These are phyloP conservation scores for Candida neerlandica DNA, from an alignment of 1,139 yeast genomes.

Conservation along the genomic window DNA sequence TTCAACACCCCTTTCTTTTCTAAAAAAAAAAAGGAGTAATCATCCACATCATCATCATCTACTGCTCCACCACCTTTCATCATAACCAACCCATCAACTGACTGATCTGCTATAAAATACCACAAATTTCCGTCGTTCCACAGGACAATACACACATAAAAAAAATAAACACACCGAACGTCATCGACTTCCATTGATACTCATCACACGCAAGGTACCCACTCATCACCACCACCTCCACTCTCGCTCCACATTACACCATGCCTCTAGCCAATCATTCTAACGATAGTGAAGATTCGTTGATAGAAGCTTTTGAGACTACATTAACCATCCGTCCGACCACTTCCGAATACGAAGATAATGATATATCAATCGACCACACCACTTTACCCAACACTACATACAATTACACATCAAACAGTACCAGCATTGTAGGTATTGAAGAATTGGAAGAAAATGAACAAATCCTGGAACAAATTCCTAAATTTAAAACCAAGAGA, in stretches of 20 bases:
- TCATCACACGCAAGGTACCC: neutral
- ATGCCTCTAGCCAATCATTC: slow-evolving; percentile 15
- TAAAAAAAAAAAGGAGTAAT: neutral
- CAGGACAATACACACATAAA: neutral
- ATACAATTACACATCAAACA: slow-evolving; percentile 23
- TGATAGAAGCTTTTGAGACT: slow-evolving; percentile 51
- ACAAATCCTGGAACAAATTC: slow-evolving; percentile 35
- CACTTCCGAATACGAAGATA: slow-evolving; percentile 38
- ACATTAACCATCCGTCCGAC: slow-evolving; percentile 49
- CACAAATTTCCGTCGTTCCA: neutral
- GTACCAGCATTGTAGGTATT: slow-evolving; percentile 34
- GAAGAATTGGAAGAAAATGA: slow-evolving; percentile 41
- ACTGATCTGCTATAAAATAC: neutral
- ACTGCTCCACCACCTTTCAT: no score
- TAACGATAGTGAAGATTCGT: slow-evolving; percentile 48
- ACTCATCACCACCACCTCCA: no score
- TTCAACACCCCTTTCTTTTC: neutral
- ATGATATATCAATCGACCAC: slow-evolving; percentile 49
- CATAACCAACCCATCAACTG: no score
- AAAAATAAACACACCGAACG: neutral
- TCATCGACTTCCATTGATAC: neutral
- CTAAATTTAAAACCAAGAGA: slow-evolving; percentile 38
- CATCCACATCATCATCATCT: neutral
- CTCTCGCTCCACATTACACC: neutral
- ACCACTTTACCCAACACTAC: slow-evolving; percentile 36